Percentiles rank a stretch among this genome's conserved stretches.
Evolutionary conservation across 2,329 filamentous ascomycete species (phyloP).

Genomic region (Colletotrichum trifolii): DNA sequence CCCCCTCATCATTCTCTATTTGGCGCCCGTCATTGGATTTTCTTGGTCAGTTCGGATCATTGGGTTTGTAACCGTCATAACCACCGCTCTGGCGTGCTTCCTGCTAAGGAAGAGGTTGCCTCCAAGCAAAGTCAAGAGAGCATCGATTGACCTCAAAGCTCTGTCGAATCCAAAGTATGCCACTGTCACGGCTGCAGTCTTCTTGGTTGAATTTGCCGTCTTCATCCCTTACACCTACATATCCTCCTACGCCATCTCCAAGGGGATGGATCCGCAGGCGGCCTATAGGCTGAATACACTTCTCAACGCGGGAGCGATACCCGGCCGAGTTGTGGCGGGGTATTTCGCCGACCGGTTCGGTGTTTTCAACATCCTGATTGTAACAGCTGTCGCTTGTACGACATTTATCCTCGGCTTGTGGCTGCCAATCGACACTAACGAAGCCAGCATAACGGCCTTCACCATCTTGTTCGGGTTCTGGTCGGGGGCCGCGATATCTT

Average conservation of each 20-base stretch:
- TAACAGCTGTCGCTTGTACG: slow-evolving; percentile 61
- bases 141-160: slow-evolving; percentile 61
- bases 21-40: slow-evolving; percentile 44
- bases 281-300: slow-evolving; percentile 76
- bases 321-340: slow-evolving; percentile 76
- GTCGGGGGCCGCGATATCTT: slow-evolving; percentile 74
- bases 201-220: slow-evolving; percentile 69
- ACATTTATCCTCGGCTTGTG: slow-evolving; percentile 67
- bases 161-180: slow-evolving; percentile 61
- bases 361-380: slow-evolving; percentile 76
- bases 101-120: slow-evolving; percentile 57
- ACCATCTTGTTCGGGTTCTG: slow-evolving; percentile 76
- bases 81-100: slow-evolving; percentile 43
- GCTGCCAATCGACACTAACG: slow-evolving; percentile 61
- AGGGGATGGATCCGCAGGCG: slow-evolving; percentile 64
- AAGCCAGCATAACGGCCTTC: slow-evolving; percentile 68
- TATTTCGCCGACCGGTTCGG: slow-evolving; percentile 75
- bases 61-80: slow-evolving; percentile 41
- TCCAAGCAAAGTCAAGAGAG: slow-evolving; percentile 54
- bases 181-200: slow-evolving; percentile 64
- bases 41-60: slow-evolving; percentile 46
- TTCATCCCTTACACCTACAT: slow-evolving; percentile 78
- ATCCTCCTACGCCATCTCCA: slow-evolving; percentile 68
- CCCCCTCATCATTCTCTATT: slow-evolving; percentile 44
- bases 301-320: slow-evolving; percentile 74